These are phyloP conservation scores for Ehretia macrophylla DNA, from an alignment of 257 asterid genomes.

Conservation along the genomic window DNA sequence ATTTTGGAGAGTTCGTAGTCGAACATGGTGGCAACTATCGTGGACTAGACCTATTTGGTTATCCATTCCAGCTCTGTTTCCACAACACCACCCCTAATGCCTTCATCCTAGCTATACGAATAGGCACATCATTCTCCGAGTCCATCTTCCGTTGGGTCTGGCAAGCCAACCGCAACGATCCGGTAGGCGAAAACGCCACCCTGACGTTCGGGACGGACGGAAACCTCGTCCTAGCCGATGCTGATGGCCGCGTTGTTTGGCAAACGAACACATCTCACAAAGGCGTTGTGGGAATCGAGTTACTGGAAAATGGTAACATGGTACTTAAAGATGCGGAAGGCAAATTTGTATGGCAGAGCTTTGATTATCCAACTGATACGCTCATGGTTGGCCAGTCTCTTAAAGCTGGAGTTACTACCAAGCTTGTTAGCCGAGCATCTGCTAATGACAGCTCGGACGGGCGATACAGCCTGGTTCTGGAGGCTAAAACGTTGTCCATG, in stretches of 20 bases:
- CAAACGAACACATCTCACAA: constrained; percentile 22
- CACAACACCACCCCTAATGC: constrained; percentile 29
- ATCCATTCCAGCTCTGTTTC: constrained; percentile 27
- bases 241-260: constrained; percentile 23
- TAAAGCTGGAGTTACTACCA: constrained; percentile 14
- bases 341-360: constrained; percentile 27
- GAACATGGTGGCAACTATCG: constrained; percentile 28
- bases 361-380: constrained; percentile 30
- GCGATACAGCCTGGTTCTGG: constrained; percentile 25
- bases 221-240: constrained; percentile 26
- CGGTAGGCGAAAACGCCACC: constrained; percentile 28
- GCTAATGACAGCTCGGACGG: constrained; percentile 13
- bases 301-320: constrained; percentile 29
- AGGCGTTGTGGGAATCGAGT: constrained; percentile 24
- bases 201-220: constrained; percentile 16
- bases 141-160: constrained; percentile 30
- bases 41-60: not conserved
- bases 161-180: constrained; percentile 27
- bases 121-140: constrained; percentile 16
- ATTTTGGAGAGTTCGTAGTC: constrained; percentile 15
- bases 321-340: constrained; percentile 21
- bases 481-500: constrained; percentile 20
- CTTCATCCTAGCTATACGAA: constrained; percentile 18
- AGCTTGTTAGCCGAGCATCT: constrained; percentile 21
- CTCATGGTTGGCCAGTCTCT: constrained; percentile 27